Evolutionary conservation across 805 yeast genomes (phyloP), one percentile per base, ranked within the genome.

Genomic region (Tetrapisispora taiwanensis): DNA sequence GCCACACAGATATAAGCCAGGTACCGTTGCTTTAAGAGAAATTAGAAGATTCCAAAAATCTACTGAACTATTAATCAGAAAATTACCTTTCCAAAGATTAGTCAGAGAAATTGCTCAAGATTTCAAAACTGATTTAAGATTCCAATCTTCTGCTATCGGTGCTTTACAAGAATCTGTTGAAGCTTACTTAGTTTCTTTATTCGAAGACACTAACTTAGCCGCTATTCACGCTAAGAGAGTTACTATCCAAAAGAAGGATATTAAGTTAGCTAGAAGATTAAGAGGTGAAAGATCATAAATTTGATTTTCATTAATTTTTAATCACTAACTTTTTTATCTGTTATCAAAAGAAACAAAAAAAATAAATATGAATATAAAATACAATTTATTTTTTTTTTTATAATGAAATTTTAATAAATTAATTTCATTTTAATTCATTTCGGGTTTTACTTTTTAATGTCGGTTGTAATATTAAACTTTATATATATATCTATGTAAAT

Each of bases 141-240:
- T 92, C 82, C 96, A 90, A 70, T 84, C 95, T 45, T 84, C 95
- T 54, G 97, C 97, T 55, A 84, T 90, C 54, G 89, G 95, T 72
- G 97, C 97, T 57, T 75, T 90, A 60, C 97, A 90, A 71, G 98
- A 90, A 74, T 89, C 97, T 52, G 95, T 90, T 53, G 98, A 90
- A 76, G 96, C 97, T 63, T 90, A 87, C 78, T 76, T 92, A 61
- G 96, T 90, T 44, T 86, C 95, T 49, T 72, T 90, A 62, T 90
- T 90, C 60, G 97, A 90, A 75, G 97, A 90, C 71, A 90, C 97
- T 54, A 89, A 89, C 77, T 78, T 90, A 75, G 90, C 97, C 74
- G 97, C 97, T 53, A 86, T 88, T 57, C 98, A 90, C 72, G 98
- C 97, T 62, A 90, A 90, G 81, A 84, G 98, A 74, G 97, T 90